Base-by-base conservation (phyloP, 2,329 filamentous ascomycete species). In the Tolypocladium inflatum region DNA sequence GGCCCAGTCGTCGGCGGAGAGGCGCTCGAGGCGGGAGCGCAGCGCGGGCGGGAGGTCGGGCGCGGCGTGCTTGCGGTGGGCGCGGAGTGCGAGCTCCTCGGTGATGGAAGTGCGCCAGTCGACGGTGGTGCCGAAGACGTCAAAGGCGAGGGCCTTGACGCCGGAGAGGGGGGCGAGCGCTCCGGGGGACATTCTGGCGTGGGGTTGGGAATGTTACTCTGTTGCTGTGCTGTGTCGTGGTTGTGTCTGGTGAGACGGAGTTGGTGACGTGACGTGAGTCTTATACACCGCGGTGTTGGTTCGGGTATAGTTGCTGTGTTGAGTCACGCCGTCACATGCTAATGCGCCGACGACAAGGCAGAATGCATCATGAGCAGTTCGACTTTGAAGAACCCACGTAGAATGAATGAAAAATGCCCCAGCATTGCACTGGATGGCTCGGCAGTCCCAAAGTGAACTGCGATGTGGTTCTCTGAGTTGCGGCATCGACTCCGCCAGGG, bases 111-210 rank as follows among this genome's bases (percentile, higher is more conserved):
- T 77, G 58, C 89, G 86, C 89, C 89, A 93, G 75, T 93, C 81
- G 52, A 94, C 89, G 62, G 87, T 84, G 1, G 90, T 94, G 63
- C 89, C 89, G 70, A 92, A 91, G 65, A 91, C 82, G 73, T 91
- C 88, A 67, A 90, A 91, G 57, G 86, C 78, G 39, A 91, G 75
- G 9, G 82, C 87, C 63, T 84, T 83, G 62, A 82, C 65, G 35
- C 66, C 60, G 30, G 63, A 54, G 17, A 74, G 64, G 2, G 69
- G 67, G 0, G 67, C 65, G 1, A 63, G 26, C 30, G 60, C 56
- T 43, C 60, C 60, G 10, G 69, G 66, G 2, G 68, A 68, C 72
- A 70, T 70, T 48, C 33, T 53, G 39, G 3, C 19, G 19, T 35
- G 48, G 5, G 66, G 64, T 4, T 41, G 55, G 7, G 11, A 9